Evolutionary conservation across 2,329 filamentous ascomycete genomes (phyloP).

Genomic region (Penicillium sp.): DNA sequence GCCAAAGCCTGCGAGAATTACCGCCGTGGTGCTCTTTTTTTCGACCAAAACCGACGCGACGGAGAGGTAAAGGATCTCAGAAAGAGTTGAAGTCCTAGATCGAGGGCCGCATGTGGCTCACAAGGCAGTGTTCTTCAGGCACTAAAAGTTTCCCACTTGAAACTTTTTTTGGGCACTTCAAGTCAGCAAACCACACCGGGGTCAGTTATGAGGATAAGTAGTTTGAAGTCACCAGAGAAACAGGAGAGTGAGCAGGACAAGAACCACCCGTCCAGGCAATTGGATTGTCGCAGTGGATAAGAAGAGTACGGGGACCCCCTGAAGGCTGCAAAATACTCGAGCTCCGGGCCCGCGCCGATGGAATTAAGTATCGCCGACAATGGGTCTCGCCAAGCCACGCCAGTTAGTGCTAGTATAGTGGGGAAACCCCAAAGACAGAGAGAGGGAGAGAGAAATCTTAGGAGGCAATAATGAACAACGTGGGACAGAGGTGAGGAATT

Average conservation of each 20-base stretch:
- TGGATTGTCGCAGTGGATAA: slow-evolving; percentile 22
- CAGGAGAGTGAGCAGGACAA: slow-evolving; percentile 4
- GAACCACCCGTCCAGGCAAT: slow-evolving; percentile 12
- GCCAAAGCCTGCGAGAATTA: slow-evolving; percentile 30
- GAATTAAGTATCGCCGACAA: slow-evolving; percentile 35
- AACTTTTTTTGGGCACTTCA: slow-evolving; percentile 15
- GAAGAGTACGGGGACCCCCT: slow-evolving; percentile 29
- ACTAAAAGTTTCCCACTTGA: slow-evolving; percentile 14
- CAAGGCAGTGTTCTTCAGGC: slow-evolving; percentile 23
- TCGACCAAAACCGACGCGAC: slow-evolving; percentile 23
- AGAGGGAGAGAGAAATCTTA: not conserved
- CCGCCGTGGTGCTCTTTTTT: slow-evolving; percentile 20
- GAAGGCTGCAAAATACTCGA: slow-evolving; percentile 32
- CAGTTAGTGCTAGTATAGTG: slow-evolving; percentile 7
- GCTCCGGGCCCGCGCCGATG: slow-evolving; percentile 25
- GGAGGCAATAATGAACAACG: not conserved
- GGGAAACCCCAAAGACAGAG: slow-evolving; percentile 5
- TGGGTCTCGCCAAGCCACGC: slow-evolving; percentile 26
- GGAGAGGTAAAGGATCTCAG: slow-evolving; percentile 11
- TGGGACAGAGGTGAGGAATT: not conserved
- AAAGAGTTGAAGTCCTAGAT: slow-evolving; percentile 17
- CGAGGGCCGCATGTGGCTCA: slow-evolving; percentile 28
- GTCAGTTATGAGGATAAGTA: not conserved
- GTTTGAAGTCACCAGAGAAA: slow-evolving; percentile 8
- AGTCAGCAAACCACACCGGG: slow-evolving; percentile 11